Evolutionary conservation across 208 protist genomes (phyloP).

Genomic region (Crithidia bombi): DNA sequence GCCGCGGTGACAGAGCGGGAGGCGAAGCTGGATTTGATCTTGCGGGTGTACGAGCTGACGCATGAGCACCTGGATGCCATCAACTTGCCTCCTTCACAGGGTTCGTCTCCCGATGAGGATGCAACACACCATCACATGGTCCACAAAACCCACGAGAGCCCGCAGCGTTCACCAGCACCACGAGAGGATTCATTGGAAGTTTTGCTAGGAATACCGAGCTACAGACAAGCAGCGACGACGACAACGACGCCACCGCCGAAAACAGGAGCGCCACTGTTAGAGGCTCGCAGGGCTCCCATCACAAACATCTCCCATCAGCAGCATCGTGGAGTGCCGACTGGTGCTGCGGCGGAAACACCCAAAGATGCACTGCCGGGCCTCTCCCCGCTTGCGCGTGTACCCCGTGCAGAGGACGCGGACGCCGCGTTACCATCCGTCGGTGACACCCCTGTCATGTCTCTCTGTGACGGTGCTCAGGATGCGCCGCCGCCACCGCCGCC

Average conservation of each 20-base stretch:
- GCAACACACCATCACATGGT: not conserved
- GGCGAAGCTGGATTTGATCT: slow-evolving; percentile 67
- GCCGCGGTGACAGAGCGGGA: slow-evolving; percentile 56
- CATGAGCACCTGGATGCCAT: slow-evolving; percentile 73
- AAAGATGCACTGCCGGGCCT: slow-evolving; percentile 5
- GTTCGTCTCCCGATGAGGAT: not conserved
- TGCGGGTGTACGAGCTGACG: slow-evolving; percentile 85
- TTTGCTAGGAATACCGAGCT: not conserved
- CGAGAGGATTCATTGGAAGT: slow-evolving; percentile 12
- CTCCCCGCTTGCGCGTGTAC: slow-evolving; percentile 11
- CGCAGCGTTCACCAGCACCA: not conserved
- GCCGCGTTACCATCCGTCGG: slow-evolving; percentile 1
- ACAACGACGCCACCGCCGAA: not conserved
- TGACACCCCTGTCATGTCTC: not conserved
- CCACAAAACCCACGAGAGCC: not conserved
- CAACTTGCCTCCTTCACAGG: slow-evolving; percentile 14
- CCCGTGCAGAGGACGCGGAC: slow-evolving; percentile 13
- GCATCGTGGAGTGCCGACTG: not conserved
- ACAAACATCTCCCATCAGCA: slow-evolving; percentile 10
- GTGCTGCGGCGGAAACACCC: not conserved
- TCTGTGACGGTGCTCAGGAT: not conserved
- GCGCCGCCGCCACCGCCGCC: not conserved
- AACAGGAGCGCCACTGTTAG: not conserved
- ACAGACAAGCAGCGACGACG: not conserved
- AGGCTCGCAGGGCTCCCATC: not conserved